phyloP scores from a whole-genome alignment of 2,329 filamentous ascomycete genomes.

The Diaporthe helianthi region DNA sequence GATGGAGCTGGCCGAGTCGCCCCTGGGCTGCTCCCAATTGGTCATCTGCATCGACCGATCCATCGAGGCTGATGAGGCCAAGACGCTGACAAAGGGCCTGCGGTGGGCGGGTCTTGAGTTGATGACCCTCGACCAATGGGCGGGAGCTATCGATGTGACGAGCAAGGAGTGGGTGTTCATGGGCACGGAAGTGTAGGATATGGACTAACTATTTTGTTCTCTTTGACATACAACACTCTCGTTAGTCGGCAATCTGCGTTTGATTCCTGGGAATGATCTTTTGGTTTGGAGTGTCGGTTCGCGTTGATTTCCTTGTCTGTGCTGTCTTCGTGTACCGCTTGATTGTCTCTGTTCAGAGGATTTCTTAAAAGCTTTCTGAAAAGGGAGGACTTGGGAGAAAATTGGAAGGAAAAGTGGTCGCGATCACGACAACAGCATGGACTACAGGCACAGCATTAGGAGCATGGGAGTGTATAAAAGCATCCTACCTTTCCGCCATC shows the following conservation, averaged over 20 bases:
- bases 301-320: conserved; percentile 5
- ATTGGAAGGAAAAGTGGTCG: conserved; percentile 5
- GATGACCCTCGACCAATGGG: conserved; percentile 80
- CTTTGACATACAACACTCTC: conserved; percentile 25
- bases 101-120: conserved; percentile 94
- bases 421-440: conserved; percentile 18
- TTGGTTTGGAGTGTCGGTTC: conserved; percentile 4
- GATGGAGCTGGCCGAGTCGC: conserved; percentile 82
- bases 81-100: conserved; percentile 78
- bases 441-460: conserved; percentile 29
- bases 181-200: conserved; percentile 78
- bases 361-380: conserved; percentile 18
- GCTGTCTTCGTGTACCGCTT: not conserved
- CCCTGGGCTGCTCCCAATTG: conserved; percentile 78
- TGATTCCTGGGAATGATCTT: conserved; percentile 10
- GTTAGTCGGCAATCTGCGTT: conserved; percentile 21
- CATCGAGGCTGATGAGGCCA: conserved; percentile 66
- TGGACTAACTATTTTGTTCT: not conserved
- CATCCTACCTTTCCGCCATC: conserved; percentile 16
- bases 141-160: conserved; percentile 66
- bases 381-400: conserved; percentile 3
- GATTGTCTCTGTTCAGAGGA: conserved; percentile 11
- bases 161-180: conserved; percentile 86
- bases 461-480: conserved; percentile 26
- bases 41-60: conserved; percentile 82